Evolutionary conservation across 2,329 filamentous ascomycete species (phyloP).

Genomic region (Nigrospora sphaerica): DNA sequence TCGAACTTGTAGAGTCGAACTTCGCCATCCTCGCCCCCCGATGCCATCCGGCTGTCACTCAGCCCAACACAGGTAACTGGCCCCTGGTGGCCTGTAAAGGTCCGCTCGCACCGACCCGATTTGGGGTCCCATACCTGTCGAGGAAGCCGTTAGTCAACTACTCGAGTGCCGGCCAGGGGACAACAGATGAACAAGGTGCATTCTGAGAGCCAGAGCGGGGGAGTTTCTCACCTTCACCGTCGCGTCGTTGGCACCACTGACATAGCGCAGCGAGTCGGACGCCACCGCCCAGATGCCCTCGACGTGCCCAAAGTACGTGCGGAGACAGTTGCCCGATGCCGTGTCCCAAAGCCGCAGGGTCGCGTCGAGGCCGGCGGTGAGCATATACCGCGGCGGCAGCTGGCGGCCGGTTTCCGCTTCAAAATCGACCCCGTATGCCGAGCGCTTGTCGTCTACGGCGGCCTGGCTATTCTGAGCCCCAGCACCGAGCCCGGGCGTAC

Average conservation of each 20-base stretch:
- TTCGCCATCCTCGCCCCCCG: slow-evolving; percentile 88
- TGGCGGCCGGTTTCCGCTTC: slow-evolving; percentile 54
- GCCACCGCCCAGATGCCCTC: slow-evolving; percentile 94
- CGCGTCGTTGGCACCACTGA: slow-evolving; percentile 85
- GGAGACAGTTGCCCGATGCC: slow-evolving; percentile 70
- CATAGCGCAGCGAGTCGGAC: slow-evolving; percentile 79
- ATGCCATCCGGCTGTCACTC: slow-evolving; percentile 83
- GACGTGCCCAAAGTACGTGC: slow-evolving; percentile 93
- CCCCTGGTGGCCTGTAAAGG: slow-evolving; percentile 82
- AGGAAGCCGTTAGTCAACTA: no score
- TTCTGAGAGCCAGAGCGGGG: no score
- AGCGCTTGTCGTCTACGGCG: slow-evolving; percentile 36
- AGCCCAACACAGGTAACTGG: slow-evolving; percentile 91
- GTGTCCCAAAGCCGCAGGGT: slow-evolving; percentile 93
- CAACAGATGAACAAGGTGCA: no score
- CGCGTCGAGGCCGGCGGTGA: slow-evolving; percentile 85
- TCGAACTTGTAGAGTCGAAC: slow-evolving; percentile 78
- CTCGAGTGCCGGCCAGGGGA: no score
- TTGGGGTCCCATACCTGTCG: slow-evolving; percentile 78
- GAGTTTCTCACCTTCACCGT: slow-evolving; percentile 23
- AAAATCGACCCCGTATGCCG: slow-evolving; percentile 56
- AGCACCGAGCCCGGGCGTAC: slow-evolving; percentile 24
- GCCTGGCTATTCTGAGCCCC: slow-evolving; percentile 13
- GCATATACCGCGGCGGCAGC: slow-evolving; percentile 80
- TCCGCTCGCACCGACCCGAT: slow-evolving; percentile 85